Base-by-base conservation (phyloP, 2,329 filamentous ascomycete genomes). In the Aspergillus chevalieri region DNA sequence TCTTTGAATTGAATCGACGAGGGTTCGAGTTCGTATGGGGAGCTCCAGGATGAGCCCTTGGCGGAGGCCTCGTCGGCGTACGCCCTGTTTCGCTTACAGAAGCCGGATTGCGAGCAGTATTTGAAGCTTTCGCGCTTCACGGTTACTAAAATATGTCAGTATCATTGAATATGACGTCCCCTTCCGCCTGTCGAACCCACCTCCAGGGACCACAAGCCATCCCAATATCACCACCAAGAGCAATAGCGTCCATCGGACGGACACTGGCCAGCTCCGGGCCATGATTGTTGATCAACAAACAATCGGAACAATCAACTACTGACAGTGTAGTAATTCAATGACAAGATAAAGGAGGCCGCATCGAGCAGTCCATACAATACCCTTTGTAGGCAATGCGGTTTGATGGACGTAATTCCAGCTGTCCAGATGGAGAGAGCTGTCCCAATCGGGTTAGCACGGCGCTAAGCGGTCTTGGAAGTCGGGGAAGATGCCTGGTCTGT, bases 51-150 rank as follows among this genome's bases (percentile, higher is more conserved):
- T 7, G 81, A 78, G 52, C 82, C 83, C 49, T 82, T 73, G 39
- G 81, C 74, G 43, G 81, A 72, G 54, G 84, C 89, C 55, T 81
- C 76, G 71, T 97, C 91, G 66, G 93, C 93, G 66, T 87, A 91
- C 36, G 82, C 87, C 67, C 93, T 84, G 73, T 97, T 97, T 57
- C 93, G 87, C 68, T 90, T 93, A 74, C 93, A 98, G 76, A 98
- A 98, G 62, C 93, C 93, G 4, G 92, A 93, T 68, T 98, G 92
- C 58, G 87, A 76, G 75, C 93, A 98, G 62, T 87, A 95, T 68
- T 97, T 98, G 79, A 97, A 98, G 69, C 95, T 91, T 63, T 95
- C 84, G 66, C 95, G 87, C 74, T 98, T 98, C 47, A 98, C 93
- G 62, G 82, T 78, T 57, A 81, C 90, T 95, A 58, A 26, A 51